Evolutionary conservation across 805 yeast species (phyloP).

Genomic region (Brettanomyces nanus): DNA sequence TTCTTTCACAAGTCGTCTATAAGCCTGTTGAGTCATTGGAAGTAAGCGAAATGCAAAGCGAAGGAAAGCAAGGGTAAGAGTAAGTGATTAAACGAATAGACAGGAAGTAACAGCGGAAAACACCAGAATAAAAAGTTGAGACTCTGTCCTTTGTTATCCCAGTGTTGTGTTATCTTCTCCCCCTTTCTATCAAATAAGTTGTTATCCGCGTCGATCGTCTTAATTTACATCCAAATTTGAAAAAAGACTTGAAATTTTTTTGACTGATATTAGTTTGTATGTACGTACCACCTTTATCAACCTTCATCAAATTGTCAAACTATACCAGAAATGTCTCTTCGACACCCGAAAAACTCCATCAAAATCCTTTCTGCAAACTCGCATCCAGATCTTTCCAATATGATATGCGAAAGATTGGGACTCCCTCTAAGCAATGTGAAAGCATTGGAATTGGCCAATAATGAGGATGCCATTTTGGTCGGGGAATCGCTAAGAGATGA

Average conservation of each 20-base stretch:
- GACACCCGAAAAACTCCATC: constrained; percentile 34
- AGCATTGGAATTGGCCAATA: constrained; percentile 72
- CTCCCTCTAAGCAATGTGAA: constrained; percentile 64
- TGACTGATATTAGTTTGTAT: too few species aligned
- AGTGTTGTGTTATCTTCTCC: too few species aligned
- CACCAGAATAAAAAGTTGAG: too few species aligned
- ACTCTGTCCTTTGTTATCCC: too few species aligned
- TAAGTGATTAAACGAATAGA: background rate
- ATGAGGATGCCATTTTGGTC: constrained; percentile 68
- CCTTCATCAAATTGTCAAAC: too few species aligned
- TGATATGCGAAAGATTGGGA: constrained; percentile 59
- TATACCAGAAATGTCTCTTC: constrained; percentile 24
- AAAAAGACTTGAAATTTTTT: too few species aligned
- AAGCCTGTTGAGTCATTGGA: constrained; percentile 25
- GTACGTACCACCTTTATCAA: too few species aligned
- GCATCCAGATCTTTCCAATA: constrained; percentile 75
- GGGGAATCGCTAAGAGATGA: constrained; percentile 83
- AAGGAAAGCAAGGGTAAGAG: background rate
- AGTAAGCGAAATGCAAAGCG: background rate
- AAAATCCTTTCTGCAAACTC: constrained; percentile 58
- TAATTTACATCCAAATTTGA: too few species aligned
- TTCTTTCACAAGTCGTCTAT: constrained; percentile 59
- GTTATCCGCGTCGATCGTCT: too few species aligned
- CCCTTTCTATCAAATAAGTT: too few species aligned
- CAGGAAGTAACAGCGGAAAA: too few species aligned